phyloP scores from a whole-genome alignment of 164 flowering plant species.

The Vitis labrusca region DNA sequence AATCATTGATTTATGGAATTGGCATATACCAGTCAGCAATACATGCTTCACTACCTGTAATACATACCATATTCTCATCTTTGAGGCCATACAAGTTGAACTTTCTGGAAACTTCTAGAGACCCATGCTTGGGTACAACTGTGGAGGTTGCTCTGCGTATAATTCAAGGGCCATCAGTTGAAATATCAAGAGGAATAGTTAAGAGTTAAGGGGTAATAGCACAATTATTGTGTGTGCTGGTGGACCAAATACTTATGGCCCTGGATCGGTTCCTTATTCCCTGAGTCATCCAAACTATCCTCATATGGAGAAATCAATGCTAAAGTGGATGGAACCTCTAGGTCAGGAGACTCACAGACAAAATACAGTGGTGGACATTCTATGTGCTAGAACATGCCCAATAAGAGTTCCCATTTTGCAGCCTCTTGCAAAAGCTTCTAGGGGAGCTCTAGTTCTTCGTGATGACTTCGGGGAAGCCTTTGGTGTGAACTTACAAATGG shows the following conservation, averaged over 20 bases:
- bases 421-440: slow-evolving; percentile 89
- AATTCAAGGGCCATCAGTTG: slow-evolving; percentile 88
- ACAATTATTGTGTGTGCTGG: slow-evolving; percentile 91
- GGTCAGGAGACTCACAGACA: slow-evolving; percentile 75
- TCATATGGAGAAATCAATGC: slow-evolving; percentile 81
- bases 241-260: slow-evolving; percentile 92
- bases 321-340: slow-evolving; percentile 92
- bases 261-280: slow-evolving; percentile 93
- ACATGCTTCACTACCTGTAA: slow-evolving; percentile 80
- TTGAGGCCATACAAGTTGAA: slow-evolving; percentile 67
- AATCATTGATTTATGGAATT: slow-evolving; percentile 80
- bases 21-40: slow-evolving; percentile 86
- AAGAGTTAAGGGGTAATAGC: slow-evolving; percentile 42
- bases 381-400: slow-evolving; percentile 96
- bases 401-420: slow-evolving; percentile 84
- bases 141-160: slow-evolving; percentile 91
- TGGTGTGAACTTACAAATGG: slow-evolving; percentile 91
- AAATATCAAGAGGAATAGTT: slow-evolving; percentile 53
- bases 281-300: slow-evolving; percentile 86
- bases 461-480: slow-evolving; percentile 98
- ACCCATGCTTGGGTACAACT: slow-evolving; percentile 84
- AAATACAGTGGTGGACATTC: slow-evolving; percentile 76
- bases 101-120: slow-evolving; percentile 83
- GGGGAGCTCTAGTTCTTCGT: slow-evolving; percentile 89
- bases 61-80: slow-evolving; percentile 83